A percentile compares a stretch with the other conserved stretches of the same genome.
Evolutionary conservation across 208 protist genomes (phyloP).

Genomic region (Crithidia brevicula): DNA sequence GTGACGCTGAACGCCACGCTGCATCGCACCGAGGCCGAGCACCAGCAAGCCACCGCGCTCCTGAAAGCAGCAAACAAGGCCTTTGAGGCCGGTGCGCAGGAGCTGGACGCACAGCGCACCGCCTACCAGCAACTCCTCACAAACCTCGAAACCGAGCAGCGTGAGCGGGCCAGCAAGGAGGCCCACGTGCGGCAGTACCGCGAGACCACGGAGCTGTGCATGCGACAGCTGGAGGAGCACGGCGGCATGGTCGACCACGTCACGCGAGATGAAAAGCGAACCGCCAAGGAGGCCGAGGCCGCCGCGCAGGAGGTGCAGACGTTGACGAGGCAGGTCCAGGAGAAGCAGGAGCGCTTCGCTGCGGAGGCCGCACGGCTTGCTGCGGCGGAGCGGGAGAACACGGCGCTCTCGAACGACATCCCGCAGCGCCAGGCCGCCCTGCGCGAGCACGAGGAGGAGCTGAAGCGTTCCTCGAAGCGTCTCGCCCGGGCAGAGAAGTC

Average conservation of each 20-base stretch:
- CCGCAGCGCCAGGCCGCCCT: slow-evolving; percentile 78
- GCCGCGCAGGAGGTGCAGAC: slow-evolving; percentile 48
- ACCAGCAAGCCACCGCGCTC: slow-evolving; percentile 36
- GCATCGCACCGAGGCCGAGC: slow-evolving; percentile 67
- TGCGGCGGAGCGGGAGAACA: slow-evolving; percentile 84
- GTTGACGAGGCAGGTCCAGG: slow-evolving; percentile 60
- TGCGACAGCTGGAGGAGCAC: slow-evolving; percentile 60
- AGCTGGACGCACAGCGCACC: slow-evolving; percentile 48
- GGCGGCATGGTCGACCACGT: slow-evolving; percentile 42
- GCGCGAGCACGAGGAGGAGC: slow-evolving; percentile 79
- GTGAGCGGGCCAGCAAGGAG: slow-evolving; percentile 85
- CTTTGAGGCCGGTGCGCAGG: slow-evolving; percentile 23
- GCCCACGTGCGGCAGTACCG: slow-evolving; percentile 92
- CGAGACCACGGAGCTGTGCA: slow-evolving; percentile 56
- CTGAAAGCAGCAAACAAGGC: slow-evolving; percentile 4
- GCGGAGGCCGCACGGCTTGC: slow-evolving; percentile 79
- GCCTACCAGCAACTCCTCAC: slow-evolving; percentile 65
- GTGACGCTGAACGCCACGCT: slow-evolving; percentile 70
- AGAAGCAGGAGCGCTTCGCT: slow-evolving; percentile 76
- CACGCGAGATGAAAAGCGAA: slow-evolving; percentile 45
- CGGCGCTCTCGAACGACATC: slow-evolving; percentile 79
- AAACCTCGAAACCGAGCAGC: slow-evolving; percentile 68
- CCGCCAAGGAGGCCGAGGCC: slow-evolving; percentile 34
- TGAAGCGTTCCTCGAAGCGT: slow-evolving; percentile 40
- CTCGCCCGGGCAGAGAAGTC: slow-evolving; percentile 43